Percentiles rank a stretch among this genome's conserved stretches.
Conservation (phyloP, 306 rosid species). For the Rosa chinensis region DNA sequence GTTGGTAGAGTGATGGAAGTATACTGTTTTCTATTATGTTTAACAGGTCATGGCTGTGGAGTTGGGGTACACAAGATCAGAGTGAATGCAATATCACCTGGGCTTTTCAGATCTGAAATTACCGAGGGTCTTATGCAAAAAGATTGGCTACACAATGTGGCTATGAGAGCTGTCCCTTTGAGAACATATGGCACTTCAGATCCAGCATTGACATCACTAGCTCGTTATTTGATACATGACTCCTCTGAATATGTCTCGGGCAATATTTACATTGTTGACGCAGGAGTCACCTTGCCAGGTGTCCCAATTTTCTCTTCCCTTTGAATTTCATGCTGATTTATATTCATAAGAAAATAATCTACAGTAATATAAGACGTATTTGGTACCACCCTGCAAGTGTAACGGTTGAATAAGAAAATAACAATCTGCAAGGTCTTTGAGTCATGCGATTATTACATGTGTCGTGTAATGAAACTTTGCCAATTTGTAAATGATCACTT, state of each 20-base stretch:
- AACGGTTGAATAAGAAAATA: background rate
- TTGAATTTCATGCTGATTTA: constrained; percentile 14
- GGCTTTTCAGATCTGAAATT: constrained; percentile 80
- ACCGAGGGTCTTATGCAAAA: constrained; percentile 58
- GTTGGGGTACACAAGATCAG: constrained; percentile 63
- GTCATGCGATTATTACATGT: background rate
- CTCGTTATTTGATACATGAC: constrained; percentile 71
- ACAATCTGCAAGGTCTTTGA: background rate
- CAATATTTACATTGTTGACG: constrained; percentile 60
- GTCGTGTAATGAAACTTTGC: background rate
- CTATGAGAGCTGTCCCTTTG: constrained; percentile 51
- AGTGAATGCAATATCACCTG: constrained; percentile 78
- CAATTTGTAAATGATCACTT: background rate
- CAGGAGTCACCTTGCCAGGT: constrained; percentile 68
- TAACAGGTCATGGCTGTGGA: constrained; percentile 79
- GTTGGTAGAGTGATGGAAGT: constrained; percentile 4
- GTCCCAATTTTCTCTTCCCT: constrained; percentile 80
- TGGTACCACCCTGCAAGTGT: background rate
- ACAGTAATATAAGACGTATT: background rate
- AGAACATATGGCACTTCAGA: constrained; percentile 49
- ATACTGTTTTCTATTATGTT: background rate
- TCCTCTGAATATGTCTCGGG: constrained; percentile 73
- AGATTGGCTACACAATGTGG: constrained; percentile 68
- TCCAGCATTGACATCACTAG: constrained; percentile 76
- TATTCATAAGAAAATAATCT: background rate